Evolutionary conservation across 129 eudicot genomes (phyloP).

Genomic region (Centella asiatica): DNA sequence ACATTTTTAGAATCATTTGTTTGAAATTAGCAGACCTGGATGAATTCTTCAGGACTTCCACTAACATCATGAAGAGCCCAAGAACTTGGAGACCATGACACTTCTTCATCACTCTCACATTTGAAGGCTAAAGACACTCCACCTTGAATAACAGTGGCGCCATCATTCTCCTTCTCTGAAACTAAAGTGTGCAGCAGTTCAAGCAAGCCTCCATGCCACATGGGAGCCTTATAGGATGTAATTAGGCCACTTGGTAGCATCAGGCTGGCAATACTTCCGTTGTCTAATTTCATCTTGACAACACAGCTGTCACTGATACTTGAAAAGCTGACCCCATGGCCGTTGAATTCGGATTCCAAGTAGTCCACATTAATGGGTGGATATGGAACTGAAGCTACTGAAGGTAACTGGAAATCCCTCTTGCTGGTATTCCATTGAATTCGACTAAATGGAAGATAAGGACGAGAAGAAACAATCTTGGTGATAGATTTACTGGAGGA

Average conservation of each 20-base stretch:
- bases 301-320: conserved; percentile 49
- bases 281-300: conserved; percentile 50
- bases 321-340: conserved; percentile 54
- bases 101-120: conserved; percentile 32
- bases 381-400: conserved; percentile 43
- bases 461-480: not conserved
- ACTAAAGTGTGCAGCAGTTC: conserved; percentile 75
- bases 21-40: conserved; percentile 35
- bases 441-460: conserved; percentile 6
- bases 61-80: conserved; percentile 56
- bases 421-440: conserved; percentile 1
- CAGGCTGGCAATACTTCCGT: conserved; percentile 58
- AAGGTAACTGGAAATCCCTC: conserved; percentile 23
- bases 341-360: conserved; percentile 48
- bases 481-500: conserved; percentile 18
- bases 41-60: conserved; percentile 54
- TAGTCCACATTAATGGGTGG: conserved; percentile 44
- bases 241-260: conserved; percentile 85
- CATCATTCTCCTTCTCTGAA: conserved; percentile 36
- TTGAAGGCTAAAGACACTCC: conserved; percentile 59
- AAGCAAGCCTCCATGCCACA: conserved; percentile 82
- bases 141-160: conserved; percentile 57
- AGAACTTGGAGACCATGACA: conserved; percentile 45
- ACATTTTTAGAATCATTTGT: not conserved
- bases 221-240: conserved; percentile 70